Percentiles rank a stretch among this genome's conserved stretches.
phyloP scores from a whole-genome alignment of 140 eudicot genomes.

The Stevia rebaudiana region DNA sequence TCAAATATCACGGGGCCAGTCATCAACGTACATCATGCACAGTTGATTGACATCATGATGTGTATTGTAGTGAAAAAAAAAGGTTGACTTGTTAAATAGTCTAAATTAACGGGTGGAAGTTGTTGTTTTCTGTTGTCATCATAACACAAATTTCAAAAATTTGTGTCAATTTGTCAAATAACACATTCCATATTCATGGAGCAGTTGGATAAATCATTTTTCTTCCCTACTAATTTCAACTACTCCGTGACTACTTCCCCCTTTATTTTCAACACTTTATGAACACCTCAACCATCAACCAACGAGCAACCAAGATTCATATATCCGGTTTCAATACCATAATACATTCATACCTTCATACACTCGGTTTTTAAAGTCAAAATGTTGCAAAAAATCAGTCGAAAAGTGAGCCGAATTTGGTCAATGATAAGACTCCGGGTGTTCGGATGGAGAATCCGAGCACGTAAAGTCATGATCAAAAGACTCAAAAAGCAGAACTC shows the following conservation, averaged over 20 bases:
- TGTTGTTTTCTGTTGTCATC: slow-evolving; percentile 48
- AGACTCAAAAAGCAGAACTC: slow-evolving; percentile 45
- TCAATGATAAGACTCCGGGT: slow-evolving; percentile 41
- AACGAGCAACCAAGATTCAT: neutral
- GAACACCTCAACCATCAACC: neutral
- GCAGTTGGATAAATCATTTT: slow-evolving; percentile 44
- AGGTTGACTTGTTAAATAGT: slow-evolving; percentile 22
- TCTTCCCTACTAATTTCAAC: slow-evolving; percentile 30
- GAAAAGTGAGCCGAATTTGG: slow-evolving; percentile 47
- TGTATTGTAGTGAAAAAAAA: slow-evolving; percentile 9
- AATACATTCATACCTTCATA: neutral
- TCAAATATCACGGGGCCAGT: slow-evolving; percentile 6
- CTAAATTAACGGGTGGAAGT: slow-evolving; percentile 47
- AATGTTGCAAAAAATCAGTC: slow-evolving; percentile 38
- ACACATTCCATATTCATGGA: slow-evolving; percentile 41
- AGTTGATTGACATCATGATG: slow-evolving; percentile 12
- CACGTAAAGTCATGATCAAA: slow-evolving; percentile 57
- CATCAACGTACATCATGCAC: slow-evolving; percentile 7
- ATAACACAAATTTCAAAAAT: slow-evolving; percentile 34
- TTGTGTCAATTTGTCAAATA: slow-evolving; percentile 46
- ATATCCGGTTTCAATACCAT: neutral
- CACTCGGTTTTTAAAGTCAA: neutral
- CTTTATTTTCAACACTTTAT: slow-evolving; percentile 7
- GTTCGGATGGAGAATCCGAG: slow-evolving; percentile 46
- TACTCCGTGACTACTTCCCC: slow-evolving; percentile 24